Evolutionary conservation across 2,329 filamentous ascomycete species (phyloP).

Genomic region (Emmonsiellopsis sp.): DNA sequence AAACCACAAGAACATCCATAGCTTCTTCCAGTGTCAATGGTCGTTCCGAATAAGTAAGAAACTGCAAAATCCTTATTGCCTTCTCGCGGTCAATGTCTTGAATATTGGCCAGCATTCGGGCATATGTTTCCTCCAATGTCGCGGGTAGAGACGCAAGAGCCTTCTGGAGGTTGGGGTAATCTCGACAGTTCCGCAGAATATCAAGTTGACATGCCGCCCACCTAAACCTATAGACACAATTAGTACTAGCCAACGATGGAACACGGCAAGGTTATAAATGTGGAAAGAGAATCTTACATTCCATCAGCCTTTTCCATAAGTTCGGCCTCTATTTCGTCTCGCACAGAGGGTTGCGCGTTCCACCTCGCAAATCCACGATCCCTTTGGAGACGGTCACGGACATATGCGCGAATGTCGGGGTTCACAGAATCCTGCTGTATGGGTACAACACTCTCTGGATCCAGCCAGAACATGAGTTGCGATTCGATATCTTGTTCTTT

Average conservation of each 20-base stretch:
- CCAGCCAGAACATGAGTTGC: not conserved
- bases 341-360: constrained; percentile 2
- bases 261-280: not conserved
- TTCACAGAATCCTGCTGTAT: constrained; percentile 22
- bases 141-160: constrained; percentile 14
- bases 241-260: not conserved
- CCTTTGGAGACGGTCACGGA: not conserved
- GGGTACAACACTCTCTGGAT: not conserved
- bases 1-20: constrained; percentile 9
- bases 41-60: constrained; percentile 12
- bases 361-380: constrained; percentile 7
- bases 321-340: constrained; percentile 8
- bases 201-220: constrained; percentile 20
- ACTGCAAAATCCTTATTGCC: constrained; percentile 11
- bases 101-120: constrained; percentile 12
- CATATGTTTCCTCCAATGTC: constrained; percentile 18
- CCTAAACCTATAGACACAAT: constrained; percentile 15
- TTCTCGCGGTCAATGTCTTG: constrained; percentile 5
- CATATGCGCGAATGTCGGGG: constrained; percentile 38
- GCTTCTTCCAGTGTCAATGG: constrained; percentile 11
- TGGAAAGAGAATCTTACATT: constrained; percentile 8
- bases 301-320: constrained; percentile 11
- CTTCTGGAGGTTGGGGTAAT: constrained; percentile 9
- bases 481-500: constrained; percentile 9
- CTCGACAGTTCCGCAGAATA: constrained; percentile 13